Percentiles rank a stretch among this genome's conserved stretches.
phyloP scores from a whole-genome alignment of 164 flowering plant genomes.

The Dillenia turbinata region DNA sequence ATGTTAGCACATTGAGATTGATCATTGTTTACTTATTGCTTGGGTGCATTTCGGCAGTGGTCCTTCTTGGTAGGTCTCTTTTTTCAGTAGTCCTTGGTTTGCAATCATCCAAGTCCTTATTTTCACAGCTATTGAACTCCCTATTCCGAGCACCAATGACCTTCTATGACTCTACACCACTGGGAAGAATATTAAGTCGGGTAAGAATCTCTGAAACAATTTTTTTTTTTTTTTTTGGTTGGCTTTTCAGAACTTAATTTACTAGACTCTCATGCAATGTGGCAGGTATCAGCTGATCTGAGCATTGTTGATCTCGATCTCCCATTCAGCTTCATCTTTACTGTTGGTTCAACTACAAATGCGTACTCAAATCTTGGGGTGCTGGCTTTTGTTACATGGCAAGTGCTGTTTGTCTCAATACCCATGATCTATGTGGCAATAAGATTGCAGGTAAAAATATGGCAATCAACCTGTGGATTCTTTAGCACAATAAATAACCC shows the following conservation, averaged over 20 bases:
- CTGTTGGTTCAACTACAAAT: constrained; percentile 40
- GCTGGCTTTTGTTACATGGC: constrained; percentile 64
- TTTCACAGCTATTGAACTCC: constrained; percentile 37
- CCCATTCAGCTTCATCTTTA: constrained; percentile 32
- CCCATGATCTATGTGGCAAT: constrained; percentile 49
- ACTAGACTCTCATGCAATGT: background rate
- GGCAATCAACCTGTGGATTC: too few relatives aligned
- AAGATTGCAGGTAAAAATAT: constrained; percentile 53
- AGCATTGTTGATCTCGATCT: constrained; percentile 64
- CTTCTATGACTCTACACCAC: constrained; percentile 52
- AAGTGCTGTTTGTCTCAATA: constrained; percentile 52
- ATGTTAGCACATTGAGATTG: constrained; percentile 29
- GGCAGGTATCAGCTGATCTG: constrained; percentile 69
- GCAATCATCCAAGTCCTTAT: constrained; percentile 38
- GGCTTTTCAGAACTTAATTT: background rate
- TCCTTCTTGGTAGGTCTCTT: constrained; percentile 31
- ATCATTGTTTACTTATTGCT: constrained; percentile 46
- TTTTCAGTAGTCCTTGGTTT: constrained; percentile 29
- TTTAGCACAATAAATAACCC: too few relatives aligned
- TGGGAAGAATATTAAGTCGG: constrained; percentile 49
- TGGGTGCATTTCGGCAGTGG: constrained; percentile 21
- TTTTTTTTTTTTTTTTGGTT: background rate
- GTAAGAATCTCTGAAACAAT: constrained; percentile 20
- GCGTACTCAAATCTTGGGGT: constrained; percentile 41
- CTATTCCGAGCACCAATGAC: constrained; percentile 52